Evolutionary conservation across 305 asterid genomes (phyloP), one percentile per base, ranked within the genome.

Genomic region (Fraxinus velutina): DNA sequence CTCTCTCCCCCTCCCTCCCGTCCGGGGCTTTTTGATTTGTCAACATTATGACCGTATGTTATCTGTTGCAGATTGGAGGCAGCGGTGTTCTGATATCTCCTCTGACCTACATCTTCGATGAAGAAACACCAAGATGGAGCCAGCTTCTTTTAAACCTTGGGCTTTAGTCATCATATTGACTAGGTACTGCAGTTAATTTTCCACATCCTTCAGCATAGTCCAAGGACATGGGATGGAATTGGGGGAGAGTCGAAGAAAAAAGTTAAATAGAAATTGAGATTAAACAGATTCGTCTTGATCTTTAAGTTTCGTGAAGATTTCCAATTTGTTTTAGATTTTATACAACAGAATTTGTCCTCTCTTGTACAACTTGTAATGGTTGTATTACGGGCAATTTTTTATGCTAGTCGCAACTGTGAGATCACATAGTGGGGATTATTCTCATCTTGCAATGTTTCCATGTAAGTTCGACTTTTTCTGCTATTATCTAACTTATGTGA

Each of bases 61-160:
- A 13, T 47, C 30, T 64, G 64, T 34, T 86, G 84, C 95, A 95
- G 98, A 92, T 94, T 88, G 99, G 99, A 78, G 99, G 99, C 68
- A 93, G 99, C 64, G 99, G 98, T 42, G 99, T 96, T 82, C 89
- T 96, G 86, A 75, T 96, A 78, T 94, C 99, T 44, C 97, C 98
- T 9, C 82, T 93, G 83, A 96, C 99, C 76, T 96, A 96, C 89
- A 94, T 96, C 80, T 96, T 96, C 7, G 99, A 96, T 1, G 97
- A 93, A 89, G 99, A 94, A 88, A 89, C 98, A 75, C 98, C 98
- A 5, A 90, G 99, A 87, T 96, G 99, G 98, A 93, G 88, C 57
- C 92, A 91, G 79, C 97, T 96, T 81, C 93, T 93, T 55, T 83
- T 92, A 17, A 87, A 87, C 60, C 77, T 96, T 87, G 98, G 97